Conservation (phyloP, 805 yeast species). For the Saturnispora kantuleensis region DNA sequence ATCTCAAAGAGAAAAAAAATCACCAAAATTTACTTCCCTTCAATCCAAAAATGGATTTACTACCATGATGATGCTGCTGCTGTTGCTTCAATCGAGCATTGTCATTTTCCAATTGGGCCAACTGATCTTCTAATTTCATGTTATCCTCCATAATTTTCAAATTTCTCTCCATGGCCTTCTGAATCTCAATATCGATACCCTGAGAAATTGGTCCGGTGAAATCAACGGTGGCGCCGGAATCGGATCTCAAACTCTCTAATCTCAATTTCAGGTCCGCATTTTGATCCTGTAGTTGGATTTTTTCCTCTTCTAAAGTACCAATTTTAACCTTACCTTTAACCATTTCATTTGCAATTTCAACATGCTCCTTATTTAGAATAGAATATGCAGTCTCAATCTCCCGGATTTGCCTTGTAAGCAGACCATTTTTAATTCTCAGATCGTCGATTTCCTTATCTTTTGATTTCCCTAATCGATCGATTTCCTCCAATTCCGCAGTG, state of each 20-base stretch:
- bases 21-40: constrained; percentile 13
- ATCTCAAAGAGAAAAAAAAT: background rate
- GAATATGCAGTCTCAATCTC: constrained; percentile 62
- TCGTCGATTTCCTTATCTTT: constrained; percentile 53
- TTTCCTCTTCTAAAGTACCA: constrained; percentile 71
- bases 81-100: constrained; percentile 25
- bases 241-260: constrained; percentile 26
- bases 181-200: constrained; percentile 40
- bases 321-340: constrained; percentile 66
- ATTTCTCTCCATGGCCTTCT: constrained; percentile 51
- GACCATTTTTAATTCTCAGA: constrained; percentile 56
- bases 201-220: constrained; percentile 24
- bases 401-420: constrained; percentile 61
- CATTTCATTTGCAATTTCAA: constrained; percentile 79
- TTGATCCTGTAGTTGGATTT: constrained; percentile 43
- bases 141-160: constrained; percentile 58
- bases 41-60: constrained; percentile 8
- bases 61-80: constrained; percentile 15
- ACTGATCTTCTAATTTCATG: constrained; percentile 43
- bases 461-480: constrained; percentile 57
- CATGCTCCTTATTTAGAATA: constrained; percentile 69
- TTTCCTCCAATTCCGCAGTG: constrained; percentile 62
- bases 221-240: constrained; percentile 16
- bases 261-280: constrained; percentile 39
- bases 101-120: constrained; percentile 32